Percentiles rank a stretch among this genome's conserved stretches.
Conservation (phyloP, 805 yeast genomes). For the Saturnispora diversa region DNA sequence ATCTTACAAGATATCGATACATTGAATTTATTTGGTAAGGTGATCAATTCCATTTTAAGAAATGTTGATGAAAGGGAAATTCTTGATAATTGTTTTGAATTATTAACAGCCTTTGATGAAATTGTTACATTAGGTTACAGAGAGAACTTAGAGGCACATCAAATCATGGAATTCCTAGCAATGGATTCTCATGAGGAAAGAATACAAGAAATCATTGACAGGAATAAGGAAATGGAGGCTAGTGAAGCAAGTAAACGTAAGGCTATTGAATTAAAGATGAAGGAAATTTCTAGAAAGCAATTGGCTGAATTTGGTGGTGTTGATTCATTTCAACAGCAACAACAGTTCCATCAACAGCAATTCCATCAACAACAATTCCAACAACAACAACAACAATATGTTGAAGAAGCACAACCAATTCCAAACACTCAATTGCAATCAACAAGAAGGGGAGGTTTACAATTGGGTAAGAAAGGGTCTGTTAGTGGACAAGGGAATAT, state of each 20-base stretch:
- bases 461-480: conserved; percentile 53
- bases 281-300: conserved; percentile 59
- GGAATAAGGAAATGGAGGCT: conserved; percentile 95
- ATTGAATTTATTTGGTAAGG: conserved; percentile 73
- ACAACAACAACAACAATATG: conserved; percentile 16
- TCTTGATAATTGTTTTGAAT: conserved; percentile 76
- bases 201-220: conserved; percentile 94
- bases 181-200: conserved; percentile 99
- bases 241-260: conserved; percentile 93
- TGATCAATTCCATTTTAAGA: conserved; percentile 67
- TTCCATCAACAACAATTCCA: conserved; percentile 15
- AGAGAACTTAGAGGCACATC: conserved; percentile 74
- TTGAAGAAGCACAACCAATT: conserved; percentile 1
- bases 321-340: conserved; percentile 13
- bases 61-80: conserved; percentile 75
- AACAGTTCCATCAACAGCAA: conserved; percentile 16
- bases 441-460: conserved; percentile 63
- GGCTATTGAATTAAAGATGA: conserved; percentile 83
- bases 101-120: conserved; percentile 89
- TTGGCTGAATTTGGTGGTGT: conserved; percentile 23
- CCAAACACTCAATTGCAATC: conserved; percentile 18
- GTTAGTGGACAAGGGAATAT: conserved; percentile 16
- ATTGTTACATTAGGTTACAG: conserved; percentile 82
- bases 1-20: conserved; percentile 93
- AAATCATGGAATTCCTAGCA: conserved; percentile 81